These are phyloP conservation scores for Calonectria multiphialidica DNA, from an alignment of 2,329 filamentous ascomycete species.

Conservation along the genomic window DNA sequence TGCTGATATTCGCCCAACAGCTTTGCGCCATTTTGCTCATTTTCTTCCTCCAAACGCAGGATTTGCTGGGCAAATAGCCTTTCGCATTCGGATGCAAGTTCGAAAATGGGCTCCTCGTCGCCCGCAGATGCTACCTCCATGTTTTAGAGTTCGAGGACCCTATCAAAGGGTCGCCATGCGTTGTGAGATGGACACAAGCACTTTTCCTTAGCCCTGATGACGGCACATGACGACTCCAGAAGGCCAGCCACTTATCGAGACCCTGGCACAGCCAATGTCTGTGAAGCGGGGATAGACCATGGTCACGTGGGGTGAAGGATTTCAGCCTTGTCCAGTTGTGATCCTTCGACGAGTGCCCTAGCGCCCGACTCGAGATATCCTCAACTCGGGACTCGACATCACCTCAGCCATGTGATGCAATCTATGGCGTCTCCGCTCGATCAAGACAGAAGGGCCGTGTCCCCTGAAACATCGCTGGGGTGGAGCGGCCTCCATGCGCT, in stretches of 20 bases:
- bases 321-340: background rate
- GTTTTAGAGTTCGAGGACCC: background rate
- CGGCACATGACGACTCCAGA: background rate
- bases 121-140: background rate
- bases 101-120: background rate
- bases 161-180: background rate
- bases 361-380: background rate
- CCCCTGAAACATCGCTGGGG: background rate
- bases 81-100: slow-evolving; percentile 6
- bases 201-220: background rate
- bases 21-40: slow-evolving; percentile 7
- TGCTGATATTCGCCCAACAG: background rate
- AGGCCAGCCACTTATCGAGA: background rate
- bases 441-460: too few species aligned
- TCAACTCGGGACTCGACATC: background rate
- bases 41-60: background rate
- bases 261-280: background rate
- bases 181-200: background rate
- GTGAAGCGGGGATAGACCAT: background rate
- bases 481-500: slow-evolving; percentile 1
- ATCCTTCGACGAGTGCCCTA: background rate
- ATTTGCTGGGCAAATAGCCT: background rate
- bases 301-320: background rate
- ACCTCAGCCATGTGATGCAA: background rate
- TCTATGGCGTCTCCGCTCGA: background rate